These are phyloP conservation scores for Pseudonectria foliicola DNA, from an alignment of 2,329 filamentous ascomycete species.

Conservation along the genomic window DNA sequence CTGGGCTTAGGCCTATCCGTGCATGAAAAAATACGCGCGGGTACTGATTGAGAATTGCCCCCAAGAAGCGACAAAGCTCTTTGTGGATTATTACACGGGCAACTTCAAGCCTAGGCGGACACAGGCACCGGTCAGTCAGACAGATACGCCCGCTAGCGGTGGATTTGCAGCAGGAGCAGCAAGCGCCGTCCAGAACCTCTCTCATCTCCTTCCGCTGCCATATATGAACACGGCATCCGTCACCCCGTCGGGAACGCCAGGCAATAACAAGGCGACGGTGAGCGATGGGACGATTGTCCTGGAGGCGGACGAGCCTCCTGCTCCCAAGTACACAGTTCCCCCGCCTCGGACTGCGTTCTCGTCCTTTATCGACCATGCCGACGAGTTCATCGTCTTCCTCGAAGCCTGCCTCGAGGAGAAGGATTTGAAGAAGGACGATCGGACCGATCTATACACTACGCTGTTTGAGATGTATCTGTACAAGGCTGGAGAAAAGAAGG, in stretches of 20 bases:
- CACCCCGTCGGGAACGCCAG: constrained; percentile 44
- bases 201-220: constrained; percentile 74
- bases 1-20: constrained; percentile 62
- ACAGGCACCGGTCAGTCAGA: constrained; percentile 28
- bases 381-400: constrained; percentile 86
- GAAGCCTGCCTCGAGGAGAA: constrained; percentile 76
- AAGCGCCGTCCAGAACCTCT: constrained; percentile 78
- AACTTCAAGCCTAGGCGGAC: constrained; percentile 69
- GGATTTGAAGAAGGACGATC: constrained; percentile 65
- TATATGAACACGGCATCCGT: constrained; percentile 66
- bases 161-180: constrained; percentile 53
- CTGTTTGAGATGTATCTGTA: constrained; percentile 98
- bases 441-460: constrained; percentile 84
- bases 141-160: constrained; percentile 30
- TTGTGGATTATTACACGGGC: constrained; percentile 92
- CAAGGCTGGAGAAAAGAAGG: constrained; percentile 70
- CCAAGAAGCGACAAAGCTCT: constrained; percentile 72
- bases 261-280: constrained; percentile 41
- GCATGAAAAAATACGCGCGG: constrained; percentile 90
- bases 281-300: constrained; percentile 47
- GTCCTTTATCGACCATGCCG: constrained; percentile 88
- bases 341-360: constrained; percentile 88
- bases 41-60: constrained; percentile 85
- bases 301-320: constrained; percentile 37
- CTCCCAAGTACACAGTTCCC: constrained; percentile 65